Base-by-base conservation (phyloP, 805 yeast genomes). In the Pichia heedii region DNA sequence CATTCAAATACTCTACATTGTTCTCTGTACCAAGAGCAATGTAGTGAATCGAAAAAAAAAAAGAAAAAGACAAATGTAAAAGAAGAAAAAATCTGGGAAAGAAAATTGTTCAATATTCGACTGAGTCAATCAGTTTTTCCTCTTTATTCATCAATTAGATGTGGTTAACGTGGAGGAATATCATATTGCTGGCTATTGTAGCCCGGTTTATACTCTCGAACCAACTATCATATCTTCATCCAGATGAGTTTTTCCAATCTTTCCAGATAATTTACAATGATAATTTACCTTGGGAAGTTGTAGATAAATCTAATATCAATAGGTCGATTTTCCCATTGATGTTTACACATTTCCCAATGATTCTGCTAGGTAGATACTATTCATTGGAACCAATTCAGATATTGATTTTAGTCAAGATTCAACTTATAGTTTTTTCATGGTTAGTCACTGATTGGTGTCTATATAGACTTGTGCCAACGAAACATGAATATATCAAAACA, bases 201-300 rank as follows among this genome's bases (percentile, higher is more conserved):
- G 68, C 76, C 22, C 58, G 86, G 41, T 62, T 82, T 20, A 64
- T 73, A 22, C 65, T 86, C 37, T 79, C 84, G 0, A 57, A 84
- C 2, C 77, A 82, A 43, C 72, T 82, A 26, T 85, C 96, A 0
- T 93, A 94, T 57, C 79, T 93, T 39, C 99, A 94, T 53, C 99
- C 99, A 0, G 99, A 93, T 68, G 99, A 93, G 65, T 96, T 89
- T 60, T 85, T 86, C 59, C 99, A 94, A 60, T 76, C 81, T n/a
- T 74, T 94, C 39, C 94, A 88, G 58, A 81, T 83, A 0, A 55
- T 90, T 21, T 69, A 79, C 12, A 58, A 61, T 68, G 62, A 58
- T 63, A 66, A 69, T 13, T 54, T 71, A 1, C 89, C 97, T 0
- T 90, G 98, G 98, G 98, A 90, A 58, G 93, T 85, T 62, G 53